phyloP scores from a whole-genome alignment of 2,329 filamentous ascomycete species.

The Apiospora hydei region DNA sequence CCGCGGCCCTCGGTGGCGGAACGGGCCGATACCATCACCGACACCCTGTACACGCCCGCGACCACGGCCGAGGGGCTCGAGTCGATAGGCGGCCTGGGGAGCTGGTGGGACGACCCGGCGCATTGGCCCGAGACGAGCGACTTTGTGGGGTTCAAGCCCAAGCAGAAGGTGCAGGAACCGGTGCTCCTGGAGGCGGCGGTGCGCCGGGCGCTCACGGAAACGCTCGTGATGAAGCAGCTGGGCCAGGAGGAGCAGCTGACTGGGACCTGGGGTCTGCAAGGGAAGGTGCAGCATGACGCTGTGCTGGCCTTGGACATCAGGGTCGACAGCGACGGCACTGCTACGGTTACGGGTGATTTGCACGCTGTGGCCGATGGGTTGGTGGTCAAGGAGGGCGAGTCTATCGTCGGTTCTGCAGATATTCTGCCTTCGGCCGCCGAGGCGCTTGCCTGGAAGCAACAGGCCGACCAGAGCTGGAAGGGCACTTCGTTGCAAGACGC shows the following conservation, averaged over 20 bases:
- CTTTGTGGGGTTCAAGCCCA: constrained; percentile 52
- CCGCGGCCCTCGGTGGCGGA: constrained; percentile 39
- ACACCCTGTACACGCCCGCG: constrained; percentile 56
- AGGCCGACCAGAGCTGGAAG: constrained; percentile 66
- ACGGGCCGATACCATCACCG: constrained; percentile 39
- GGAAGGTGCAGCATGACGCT: constrained; percentile 43
- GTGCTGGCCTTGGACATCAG: constrained; percentile 48
- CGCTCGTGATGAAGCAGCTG: constrained; percentile 51
- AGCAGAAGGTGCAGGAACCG: constrained; percentile 50
- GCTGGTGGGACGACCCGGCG: constrained; percentile 63
- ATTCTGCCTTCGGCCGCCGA: constrained; percentile 44
- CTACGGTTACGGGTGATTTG: constrained; percentile 49
- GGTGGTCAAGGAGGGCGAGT: constrained; percentile 19
- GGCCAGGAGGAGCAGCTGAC: constrained; percentile 37
- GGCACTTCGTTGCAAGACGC: constrained; percentile 62
- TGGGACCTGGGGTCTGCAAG: constrained; percentile 35
- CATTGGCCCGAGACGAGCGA: constrained; percentile 58
- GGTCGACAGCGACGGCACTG: constrained; percentile 48
- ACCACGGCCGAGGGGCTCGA: constrained; percentile 53
- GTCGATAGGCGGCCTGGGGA: constrained; percentile 53
- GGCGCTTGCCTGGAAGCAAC: constrained; percentile 50
- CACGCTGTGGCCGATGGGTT: constrained; percentile 44
- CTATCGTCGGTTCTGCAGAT: not conserved
- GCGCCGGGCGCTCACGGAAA: constrained; percentile 60
- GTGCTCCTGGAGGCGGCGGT: constrained; percentile 56